Base-by-base conservation (phyloP, 2,329 filamentous ascomycete species). In the Arthrobotrys sinensis region DNA sequence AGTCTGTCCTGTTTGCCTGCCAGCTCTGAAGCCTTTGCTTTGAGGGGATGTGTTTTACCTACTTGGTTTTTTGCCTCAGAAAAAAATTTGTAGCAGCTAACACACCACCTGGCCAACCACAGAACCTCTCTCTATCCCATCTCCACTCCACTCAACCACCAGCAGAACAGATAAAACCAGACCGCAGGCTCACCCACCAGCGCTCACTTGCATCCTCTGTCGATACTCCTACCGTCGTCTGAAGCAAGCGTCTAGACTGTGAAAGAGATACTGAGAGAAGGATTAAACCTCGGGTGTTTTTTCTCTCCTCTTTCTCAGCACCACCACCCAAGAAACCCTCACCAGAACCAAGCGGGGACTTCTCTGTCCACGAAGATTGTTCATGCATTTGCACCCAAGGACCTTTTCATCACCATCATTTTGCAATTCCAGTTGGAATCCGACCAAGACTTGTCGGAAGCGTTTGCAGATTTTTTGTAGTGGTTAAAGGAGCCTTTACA, bases 351-450 rank as follows among this genome's bases (percentile, higher is more conserved):
- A 68, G 67, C 75, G 75, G 75, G 73, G 75, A 78, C 75, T 72
- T 72, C 19, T 78, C 75, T 72, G 75, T 78, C 75, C 75, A 72
- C 75, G 75, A 72, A 63, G 75, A 78, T 78, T 72, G 75, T 78
- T 78, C 75, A 78, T 78, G 75, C 75, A 78, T 78, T 78, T 78
- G 75, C 75, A 78, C 75, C 75, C 75, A 72, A 78, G 75, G 67
- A 78, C 75, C 75, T 78, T 78, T 78, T 78, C 75, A 64, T 78
- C 67, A 78, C 75, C 75, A 64, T 78, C 75, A 78, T 78, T 78
- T 78, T 78, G 75, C 75, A 78, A 78, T 78, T 78, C 75, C 75
- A 66, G 67, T 78, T 78, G 75, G 75, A 78, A 78, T 78, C 75
- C 75, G 75, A 78, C 75, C 67, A 78, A 78, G 55, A 78, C 75